Base-by-base conservation (phyloP, 805 yeast species). In the Kluyveromyces lactis region DNA sequence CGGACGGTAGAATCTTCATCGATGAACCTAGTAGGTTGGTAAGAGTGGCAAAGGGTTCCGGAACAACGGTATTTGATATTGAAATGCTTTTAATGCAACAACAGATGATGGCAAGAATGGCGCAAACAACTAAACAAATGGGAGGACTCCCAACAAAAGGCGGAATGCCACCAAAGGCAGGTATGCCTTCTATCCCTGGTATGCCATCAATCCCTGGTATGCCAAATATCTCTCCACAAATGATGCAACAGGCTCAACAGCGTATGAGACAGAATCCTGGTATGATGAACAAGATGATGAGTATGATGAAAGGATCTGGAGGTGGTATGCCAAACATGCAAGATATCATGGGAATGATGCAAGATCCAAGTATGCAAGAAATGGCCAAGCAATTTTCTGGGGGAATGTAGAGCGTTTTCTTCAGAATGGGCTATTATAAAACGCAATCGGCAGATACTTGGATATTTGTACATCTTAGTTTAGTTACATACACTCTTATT, bases 91-190 rank as follows among this genome's bases (percentile, higher is more conserved):
- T 90, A 46, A 82, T 79, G 66, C 97, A 92, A 64, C 95, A 85
- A 60, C 77, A 83, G 60, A 83, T 86, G 81, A 87, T 92, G 95
- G 86, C 95, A 0, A 72, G 79, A 39, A 85, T 90, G 92, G 96
- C 95, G 2, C 81, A 81, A 58, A 77, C 74, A 49, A 75, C 77
- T 30, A 66, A 66, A 48, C 51, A 47, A 33, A 43, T 39, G 32
- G 70, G 72, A 65, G 73, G 67, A 37, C 58, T 55, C 18, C 58
- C 58, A 45, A 47, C 61, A 39, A 50, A 57, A 63, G 62, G 62
- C 21, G 47, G 40, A 46, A 37, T 54, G 61, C 56, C 69, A 58
- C 7, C 16, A 6, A 27, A n/a, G 30, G 30, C 12, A 12, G 76
- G 67, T n/a, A 66, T 67, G 69, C 77, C 79, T 41, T 78, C 75